Evolutionary conservation across 225 moss, liverwort and hornwort genomes (phyloP), one percentile per base, ranked within the genome.

Genomic region (Sphagnum tenellum): DNA sequence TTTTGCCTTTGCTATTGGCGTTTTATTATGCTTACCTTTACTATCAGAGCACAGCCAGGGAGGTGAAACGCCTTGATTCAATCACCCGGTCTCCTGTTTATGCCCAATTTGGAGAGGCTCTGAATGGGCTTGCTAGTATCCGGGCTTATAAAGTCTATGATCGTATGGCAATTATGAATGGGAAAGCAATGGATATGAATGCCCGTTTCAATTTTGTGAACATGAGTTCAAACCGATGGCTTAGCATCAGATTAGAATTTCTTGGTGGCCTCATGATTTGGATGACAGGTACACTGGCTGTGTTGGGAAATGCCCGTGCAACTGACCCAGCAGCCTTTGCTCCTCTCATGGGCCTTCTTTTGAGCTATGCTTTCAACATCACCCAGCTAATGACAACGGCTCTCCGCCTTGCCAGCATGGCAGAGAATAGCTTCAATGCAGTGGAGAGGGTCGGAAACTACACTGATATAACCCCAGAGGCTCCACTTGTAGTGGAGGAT

Each of bases 171-270:
- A 12, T 47, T 45, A 73, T 85, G 63, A 90, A 87, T 64, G 89
- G 89, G 60, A 68, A 76, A 45, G 45, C 89, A 46, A 90, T 90
- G 89, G 89, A 90, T 63, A 82, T 67, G 10, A 90, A 90, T 66
- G 63, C 82, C 44, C 73, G 89, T 53, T 90, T 76, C 66, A 87
- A 82, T 0, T 79, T 90, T 3, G 75, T 84, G 6, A 90, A 79
- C 71, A 90, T 90, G 87, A 80, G 89, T 52, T 82, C 87, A 62
- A 90, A 90, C 60, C 77, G 89, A 63, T 90, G 89, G 89, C 75
- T 90, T 47, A 84, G 74, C 12, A 61, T 90, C 9, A 79, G 89
- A 51, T 78, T 90, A 51, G 89, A 90, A 65, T 87, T 90, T 67
- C 79, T 90, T 2, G 89, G 89, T 46, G 89, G 89, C 48, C 69